These are phyloP conservation scores for Thelonectria discophora DNA, from an alignment of 2,329 filamentous ascomycete species.

Conservation along the genomic window DNA sequence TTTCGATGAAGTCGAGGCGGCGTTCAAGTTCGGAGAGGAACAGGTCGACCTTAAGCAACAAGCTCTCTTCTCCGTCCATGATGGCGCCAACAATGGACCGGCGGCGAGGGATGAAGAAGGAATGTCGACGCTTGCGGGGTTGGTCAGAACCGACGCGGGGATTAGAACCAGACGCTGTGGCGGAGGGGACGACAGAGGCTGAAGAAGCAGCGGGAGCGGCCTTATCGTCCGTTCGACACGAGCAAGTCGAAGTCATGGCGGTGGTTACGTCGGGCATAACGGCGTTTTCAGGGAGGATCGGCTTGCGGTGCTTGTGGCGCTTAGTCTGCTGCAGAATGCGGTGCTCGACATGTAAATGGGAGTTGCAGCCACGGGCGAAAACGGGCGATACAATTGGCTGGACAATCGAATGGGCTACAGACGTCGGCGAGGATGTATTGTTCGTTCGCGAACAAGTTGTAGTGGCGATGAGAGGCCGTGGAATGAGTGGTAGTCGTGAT, in stretches of 20 bases:
- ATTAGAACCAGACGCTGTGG: constrained; percentile 51
- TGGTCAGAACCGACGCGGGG: constrained; percentile 40
- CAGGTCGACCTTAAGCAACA: constrained; percentile 74
- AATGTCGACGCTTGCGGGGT: constrained; percentile 59
- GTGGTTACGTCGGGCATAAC: constrained; percentile 52
- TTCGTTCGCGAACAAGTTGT: constrained; percentile 33
- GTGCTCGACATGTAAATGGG: constrained; percentile 30
- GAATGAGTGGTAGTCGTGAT: constrained; percentile 30
- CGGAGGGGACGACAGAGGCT: too few relatives aligned
- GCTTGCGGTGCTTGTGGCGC: constrained; percentile 30
- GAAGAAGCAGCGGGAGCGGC: constrained; percentile 42
- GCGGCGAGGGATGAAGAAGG: constrained; percentile 65
- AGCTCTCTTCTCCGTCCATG: constrained; percentile 69
- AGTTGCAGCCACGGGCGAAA: constrained; percentile 34
- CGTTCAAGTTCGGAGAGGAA: constrained; percentile 88
- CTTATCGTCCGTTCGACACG: constrained; percentile 49
- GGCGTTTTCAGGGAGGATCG: constrained; percentile 23
- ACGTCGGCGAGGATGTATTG: not conserved
- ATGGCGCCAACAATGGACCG: constrained; percentile 68
- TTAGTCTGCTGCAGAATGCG: constrained; percentile 17
- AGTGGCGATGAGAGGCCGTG: constrained; percentile 28
- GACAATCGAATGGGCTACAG: not conserved
- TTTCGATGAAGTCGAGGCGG: constrained; percentile 87
- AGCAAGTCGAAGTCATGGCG: constrained; percentile 50
- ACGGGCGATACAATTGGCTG: constrained; percentile 39